Evolutionary conservation across 805 yeast species (phyloP), one percentile per base, ranked within the genome.

Genomic region (Candida maesae): DNA sequence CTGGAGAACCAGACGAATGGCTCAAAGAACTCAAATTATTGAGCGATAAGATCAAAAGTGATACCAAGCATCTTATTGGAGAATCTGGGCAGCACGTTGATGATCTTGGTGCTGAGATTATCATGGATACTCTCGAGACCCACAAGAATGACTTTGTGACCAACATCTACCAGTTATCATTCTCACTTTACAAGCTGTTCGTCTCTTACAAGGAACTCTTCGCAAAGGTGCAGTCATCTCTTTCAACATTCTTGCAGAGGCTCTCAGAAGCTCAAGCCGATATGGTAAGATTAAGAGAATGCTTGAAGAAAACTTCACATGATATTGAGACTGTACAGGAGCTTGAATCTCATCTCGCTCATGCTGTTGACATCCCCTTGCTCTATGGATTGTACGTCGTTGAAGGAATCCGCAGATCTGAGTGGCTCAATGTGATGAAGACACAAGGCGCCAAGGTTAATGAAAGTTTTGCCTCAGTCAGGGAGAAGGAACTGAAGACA

Each of bases 341-440:
- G 10, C 33, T 50, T 2, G 55, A 47, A 39, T 44, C 52, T 2
- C 26, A 39, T 12, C 38, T 53, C 18, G 51, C 72, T 4, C 59
- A 59, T 25, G 76, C 82, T 1, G 68, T 76, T 12, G 93, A 85
- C 56, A 55, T 85, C 20, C 95, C 95, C 0, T 56, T 84, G 11
- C 60, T 84, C 1, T 82, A 84, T 56, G 93, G 93, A 1, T 65
- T 82, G n/a, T 73, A 78, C 59, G 46, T 82, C 3, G 70, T 84
- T 35, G 90, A 84, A 48, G 68, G 65, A 33, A 63, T 81, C 37
- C 66, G 87, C 37, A 75, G 83, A 49, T 63, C 65, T 35, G 76
- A 75, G 49, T 81, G 88, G 84, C 61, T 55, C 56, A 56, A 42
- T 12, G 51, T 60, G 27, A 39, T 63, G n/a, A 52, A 56, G 27